Evolutionary conservation across 2,329 filamentous ascomycete species (phyloP), one percentile per base, ranked within the genome.

Genomic region (Piedraia hortae): DNA sequence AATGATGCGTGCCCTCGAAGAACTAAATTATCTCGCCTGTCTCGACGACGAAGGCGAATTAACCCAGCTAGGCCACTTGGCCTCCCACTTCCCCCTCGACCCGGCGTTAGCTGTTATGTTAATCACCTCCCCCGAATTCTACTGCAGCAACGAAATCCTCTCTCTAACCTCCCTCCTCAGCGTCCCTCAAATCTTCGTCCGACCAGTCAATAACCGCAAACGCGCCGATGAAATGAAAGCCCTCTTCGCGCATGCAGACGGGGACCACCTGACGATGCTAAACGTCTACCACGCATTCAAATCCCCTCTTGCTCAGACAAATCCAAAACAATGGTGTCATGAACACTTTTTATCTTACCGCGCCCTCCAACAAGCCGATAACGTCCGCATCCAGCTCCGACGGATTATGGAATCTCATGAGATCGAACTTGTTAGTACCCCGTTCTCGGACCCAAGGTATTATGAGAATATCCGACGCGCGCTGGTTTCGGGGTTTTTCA

Each of bases 221-320:
- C 70, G 74, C 20, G 85, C 85, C 20, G 85, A 97, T 43, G 78
- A 91, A 46, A 93, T 93, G 78, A 97, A 97, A 56, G 59, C 67
- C 17, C 62, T 82, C 18, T 97, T 97, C 39, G 69, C 75, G 13
- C 85, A 97, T 42, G 64, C 68, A 1, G 82, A 93, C 32, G 85
- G 85, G 24, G 85, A 97, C 40, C 85, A 97, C 40, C 57, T 97
- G 19, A 93, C 85, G 9, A 69, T 97, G 44, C 62, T 97, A 28
- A 97, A 97, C 43, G 82, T 82, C 20, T 97, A 93, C 48, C 88
- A 97, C 44, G 85, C 85, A 11, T 97, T 90, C 63, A 91, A 89
- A 51, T 56, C 65, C 18, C 46, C 65, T 39, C 54, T 60, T 34
- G 56, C 70, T 33, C 59, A 71, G 53, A 56, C 55, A 1, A 73